Evolutionary conservation across 2,329 filamentous ascomycete species (phyloP).

Genomic region (Aspergillus terreus): DNA sequence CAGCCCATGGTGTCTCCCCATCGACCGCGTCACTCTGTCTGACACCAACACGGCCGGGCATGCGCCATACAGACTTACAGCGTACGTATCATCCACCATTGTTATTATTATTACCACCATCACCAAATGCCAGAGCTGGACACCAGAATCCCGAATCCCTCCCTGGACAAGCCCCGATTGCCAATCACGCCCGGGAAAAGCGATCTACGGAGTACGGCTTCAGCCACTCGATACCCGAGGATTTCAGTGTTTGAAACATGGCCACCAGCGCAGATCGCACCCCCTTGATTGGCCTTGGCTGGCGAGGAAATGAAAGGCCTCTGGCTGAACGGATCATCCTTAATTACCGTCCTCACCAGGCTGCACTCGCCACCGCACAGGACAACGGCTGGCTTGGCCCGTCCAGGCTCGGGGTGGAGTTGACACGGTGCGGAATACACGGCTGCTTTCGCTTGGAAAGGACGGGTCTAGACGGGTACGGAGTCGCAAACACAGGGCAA

Average conservation of each 20-base stretch:
- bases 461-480: slow-evolving; percentile 4
- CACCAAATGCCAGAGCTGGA: neutral
- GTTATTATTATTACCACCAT: too few species aligned
- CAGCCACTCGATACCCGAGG: slow-evolving; percentile 12
- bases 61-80: neutral
- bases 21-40: slow-evolving; percentile 9
- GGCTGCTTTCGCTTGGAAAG: too few species aligned
- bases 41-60: slow-evolving; percentile 6
- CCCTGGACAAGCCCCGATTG: neutral
- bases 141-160: neutral
- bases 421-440: neutral
- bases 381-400: slow-evolving; percentile 10
- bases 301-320: neutral
- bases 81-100: neutral
- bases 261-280: slow-evolving; percentile 15
- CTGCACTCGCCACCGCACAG: slow-evolving; percentile 17
- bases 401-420: slow-evolving; percentile 10
- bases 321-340: neutral
- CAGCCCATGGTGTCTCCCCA: too few species aligned
- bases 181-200: slow-evolving; percentile 1
- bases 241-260: slow-evolving; percentile 17
- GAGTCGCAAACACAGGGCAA: slow-evolving; percentile 6
- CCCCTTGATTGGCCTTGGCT: slow-evolving; percentile 12
- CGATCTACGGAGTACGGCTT: slow-evolving; percentile 9
- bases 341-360: neutral